Percentiles rank a stretch among this genome's conserved stretches.
Conservation (phyloP, 768 basidiomycete species). For the Fomitopsis serialis region DNA sequence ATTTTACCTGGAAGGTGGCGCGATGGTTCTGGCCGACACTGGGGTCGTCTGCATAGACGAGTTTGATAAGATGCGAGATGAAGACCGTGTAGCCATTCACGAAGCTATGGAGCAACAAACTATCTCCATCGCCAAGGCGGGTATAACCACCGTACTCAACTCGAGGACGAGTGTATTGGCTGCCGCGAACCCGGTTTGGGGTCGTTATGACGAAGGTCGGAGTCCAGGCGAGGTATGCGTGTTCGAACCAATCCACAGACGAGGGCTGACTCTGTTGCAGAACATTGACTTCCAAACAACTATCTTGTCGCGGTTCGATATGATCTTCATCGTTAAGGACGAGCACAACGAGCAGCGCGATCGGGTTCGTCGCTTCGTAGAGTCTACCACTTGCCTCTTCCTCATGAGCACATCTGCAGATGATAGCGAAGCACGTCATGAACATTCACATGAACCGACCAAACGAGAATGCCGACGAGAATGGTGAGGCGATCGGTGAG, state of each 20-base stretch:
- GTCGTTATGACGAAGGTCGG: slow-evolving; percentile 93
- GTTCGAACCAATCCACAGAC: background rate
- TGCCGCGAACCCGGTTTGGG: slow-evolving; percentile 97
- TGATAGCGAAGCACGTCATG: slow-evolving; percentile 97
- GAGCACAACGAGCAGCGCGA: slow-evolving; percentile 95
- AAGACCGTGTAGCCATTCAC: slow-evolving; percentile 97
- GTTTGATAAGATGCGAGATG: slow-evolving; percentile 99
- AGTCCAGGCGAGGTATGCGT: slow-evolving; percentile 82
- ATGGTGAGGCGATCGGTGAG: slow-evolving; percentile 72
- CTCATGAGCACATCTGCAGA: slow-evolving; percentile 42
- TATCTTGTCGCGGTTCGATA: slow-evolving; percentile 96
- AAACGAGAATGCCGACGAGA: slow-evolving; percentile 54
- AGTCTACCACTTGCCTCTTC: background rate
- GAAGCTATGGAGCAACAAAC: slow-evolving; percentile 99
- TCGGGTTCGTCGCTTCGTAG: slow-evolving; percentile 47
- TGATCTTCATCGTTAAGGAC: slow-evolving; percentile 99
- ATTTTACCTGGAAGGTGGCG: slow-evolving; percentile 98
- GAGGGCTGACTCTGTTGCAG: slow-evolving; percentile 25
- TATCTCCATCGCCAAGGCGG: slow-evolving; percentile 98
- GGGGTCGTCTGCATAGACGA: slow-evolving; percentile 99
- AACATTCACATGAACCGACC: slow-evolving; percentile 97
- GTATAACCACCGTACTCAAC: slow-evolving; percentile 96
- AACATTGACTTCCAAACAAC: slow-evolving; percentile 99
- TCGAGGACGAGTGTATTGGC: slow-evolving; percentile 94
- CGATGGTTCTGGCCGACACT: slow-evolving; percentile 98